Evolutionary conservation across 2,329 filamentous ascomycete genomes (phyloP).

Genomic region (Capronia coronata): DNA sequence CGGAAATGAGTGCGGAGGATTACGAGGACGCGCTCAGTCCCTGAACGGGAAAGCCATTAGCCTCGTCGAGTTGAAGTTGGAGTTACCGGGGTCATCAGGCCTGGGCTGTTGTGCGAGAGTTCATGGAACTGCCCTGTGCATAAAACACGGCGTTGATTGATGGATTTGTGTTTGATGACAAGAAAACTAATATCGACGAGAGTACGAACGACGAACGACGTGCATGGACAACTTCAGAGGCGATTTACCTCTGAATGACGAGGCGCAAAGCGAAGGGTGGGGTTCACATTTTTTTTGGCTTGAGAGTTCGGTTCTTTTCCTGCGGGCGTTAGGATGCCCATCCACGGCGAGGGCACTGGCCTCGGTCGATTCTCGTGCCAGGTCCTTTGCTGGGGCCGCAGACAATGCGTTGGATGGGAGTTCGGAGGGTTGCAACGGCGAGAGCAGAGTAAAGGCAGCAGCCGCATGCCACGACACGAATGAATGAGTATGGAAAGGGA

Average conservation of each 20-base stretch:
- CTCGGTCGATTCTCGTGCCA: too few relatives aligned
- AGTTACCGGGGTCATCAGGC: neutral
- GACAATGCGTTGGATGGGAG: neutral
- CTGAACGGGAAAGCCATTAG: slow-evolving; percentile 4
- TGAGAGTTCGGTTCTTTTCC: neutral
- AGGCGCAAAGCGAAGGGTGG: neutral
- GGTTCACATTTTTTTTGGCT: neutral
- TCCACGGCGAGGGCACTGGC: too few relatives aligned
- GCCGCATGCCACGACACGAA: too few relatives aligned
- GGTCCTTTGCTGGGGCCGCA: too few relatives aligned
- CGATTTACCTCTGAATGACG: neutral
- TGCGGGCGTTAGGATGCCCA: too few relatives aligned
- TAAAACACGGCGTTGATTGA: neutral
- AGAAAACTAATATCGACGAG: slow-evolving; percentile 6
- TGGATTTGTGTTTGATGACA: neutral
- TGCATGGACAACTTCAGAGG: slow-evolving; percentile 4
- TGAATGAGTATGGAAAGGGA: too few relatives aligned
- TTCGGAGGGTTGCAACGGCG: too few relatives aligned
- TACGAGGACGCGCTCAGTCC: slow-evolving; percentile 20
- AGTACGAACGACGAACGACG: slow-evolving; percentile 2
- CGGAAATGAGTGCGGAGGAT: slow-evolving; percentile 22
- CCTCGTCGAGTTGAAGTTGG: too few relatives aligned
- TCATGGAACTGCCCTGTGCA: neutral
- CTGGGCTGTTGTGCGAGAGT: neutral
- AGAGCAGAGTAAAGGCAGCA: too few relatives aligned